Base-by-base conservation (phyloP, 208 protist species). In the Crithidia bombi region DNA sequence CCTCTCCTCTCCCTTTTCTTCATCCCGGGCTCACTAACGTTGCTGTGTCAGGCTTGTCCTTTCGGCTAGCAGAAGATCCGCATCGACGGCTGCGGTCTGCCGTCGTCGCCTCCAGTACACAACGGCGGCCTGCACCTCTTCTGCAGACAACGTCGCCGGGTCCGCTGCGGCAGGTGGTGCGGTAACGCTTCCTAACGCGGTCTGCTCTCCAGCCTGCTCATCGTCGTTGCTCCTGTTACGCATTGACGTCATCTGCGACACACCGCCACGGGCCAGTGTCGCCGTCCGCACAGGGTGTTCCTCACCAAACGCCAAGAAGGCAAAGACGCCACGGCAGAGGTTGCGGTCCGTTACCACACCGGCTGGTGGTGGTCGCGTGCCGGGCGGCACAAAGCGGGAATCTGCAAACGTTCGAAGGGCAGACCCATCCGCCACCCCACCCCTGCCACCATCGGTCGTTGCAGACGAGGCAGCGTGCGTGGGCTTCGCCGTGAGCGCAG, bases 281-380 rank as follows among this genome's bases (percentile, higher is more conserved):
- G 70, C 70, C 55, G 7, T 7, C 10, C 28, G 11, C 0, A 78
- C 19, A 11, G 73, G 36, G 47, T 73, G 36, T 1, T 10, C 17
- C 44, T 57, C 58, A 2, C 64, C 62, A 32, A 66, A 49, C 26
- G 64, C 75, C 21, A 87, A 36, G 47, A 91, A 93, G 41, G 85
- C 82, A 70, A 91, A 95, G n/a, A 62, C 38, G 21, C 90, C 90
- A 33, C 62, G 71, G 73, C 84, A 83, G 11, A 91, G 70, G 66
- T 91, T 92, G 21, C 83, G 81, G 15, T 95, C 90, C 21, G 87
- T 93, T 30, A 93, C 77, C 14, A 95, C 87, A 23, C 87, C 90
- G 15, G 78, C 86, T 5, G 75, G 67, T 6, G 90, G 90, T 39
- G 85, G 43, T 47, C 85, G 82, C 23, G 70, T 84, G 23, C 47